phyloP scores from a whole-genome alignment of 306 rosid genomes.

The Citrullus colocynthis region DNA sequence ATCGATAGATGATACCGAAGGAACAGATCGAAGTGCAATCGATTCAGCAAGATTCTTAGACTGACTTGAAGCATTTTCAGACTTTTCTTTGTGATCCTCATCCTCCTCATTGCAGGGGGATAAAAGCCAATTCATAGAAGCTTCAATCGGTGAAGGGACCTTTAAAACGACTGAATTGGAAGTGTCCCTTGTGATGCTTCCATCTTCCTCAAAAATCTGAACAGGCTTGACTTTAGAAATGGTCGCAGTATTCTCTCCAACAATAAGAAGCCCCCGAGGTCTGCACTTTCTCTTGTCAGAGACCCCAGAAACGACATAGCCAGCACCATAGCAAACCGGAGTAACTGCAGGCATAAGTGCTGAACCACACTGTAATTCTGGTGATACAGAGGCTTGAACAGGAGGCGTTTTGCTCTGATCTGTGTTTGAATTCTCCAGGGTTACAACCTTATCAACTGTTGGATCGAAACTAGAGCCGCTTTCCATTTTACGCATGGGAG shows the following conservation, averaged over 20 bases:
- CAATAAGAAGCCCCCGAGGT: conserved; percentile 65
- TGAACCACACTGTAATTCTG: conserved; percentile 60
- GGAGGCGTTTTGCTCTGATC: conserved; percentile 54
- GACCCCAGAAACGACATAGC: conserved; percentile 66
- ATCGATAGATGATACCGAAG: conserved; percentile 27
- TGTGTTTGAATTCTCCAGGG: conserved; percentile 22
- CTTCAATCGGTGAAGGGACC: conserved; percentile 61
- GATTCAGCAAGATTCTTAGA: conserved; percentile 22
- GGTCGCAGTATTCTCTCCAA: conserved; percentile 30
- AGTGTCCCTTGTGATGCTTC: neutral
- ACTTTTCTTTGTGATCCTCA: conserved; percentile 20
- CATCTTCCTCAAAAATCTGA: conserved; percentile 21
- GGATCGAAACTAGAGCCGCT: conserved; percentile 16
- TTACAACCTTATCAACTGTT: conserved; percentile 12
- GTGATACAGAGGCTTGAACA: conserved; percentile 56
- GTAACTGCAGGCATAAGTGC: conserved; percentile 34
- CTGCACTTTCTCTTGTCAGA: conserved; percentile 78
- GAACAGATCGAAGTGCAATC: conserved; percentile 17
- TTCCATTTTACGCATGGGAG: conserved; percentile 37
- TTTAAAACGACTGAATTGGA: conserved; percentile 16
- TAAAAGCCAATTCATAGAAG: conserved; percentile 65
- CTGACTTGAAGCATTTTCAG: conserved; percentile 13
- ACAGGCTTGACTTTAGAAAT: conserved; percentile 23
- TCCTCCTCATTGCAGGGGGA: conserved; percentile 47
- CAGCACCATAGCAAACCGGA: conserved; percentile 71